Conservation (phyloP, 805 yeast genomes). For the Lachancea quebecensis region DNA sequence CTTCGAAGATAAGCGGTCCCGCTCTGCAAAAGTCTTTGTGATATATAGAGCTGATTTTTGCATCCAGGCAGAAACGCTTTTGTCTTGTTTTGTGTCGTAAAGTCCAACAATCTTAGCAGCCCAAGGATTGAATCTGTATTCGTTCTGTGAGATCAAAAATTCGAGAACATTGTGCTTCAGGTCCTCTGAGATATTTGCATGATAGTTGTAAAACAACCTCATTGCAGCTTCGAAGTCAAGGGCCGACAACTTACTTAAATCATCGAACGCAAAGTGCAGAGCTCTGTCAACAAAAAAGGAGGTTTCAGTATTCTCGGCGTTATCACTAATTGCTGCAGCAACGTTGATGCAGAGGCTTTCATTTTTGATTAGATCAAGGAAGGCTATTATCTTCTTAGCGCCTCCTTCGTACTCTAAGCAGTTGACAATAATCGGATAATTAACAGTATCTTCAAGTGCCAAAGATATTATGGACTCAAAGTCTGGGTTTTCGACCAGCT, state of each 20-base stretch:
- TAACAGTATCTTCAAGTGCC: slow-evolving; percentile 2
- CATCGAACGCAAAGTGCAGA: slow-evolving; percentile 7
- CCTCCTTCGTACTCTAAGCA: slow-evolving; percentile 7
- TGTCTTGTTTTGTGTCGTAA: slow-evolving; percentile 13
- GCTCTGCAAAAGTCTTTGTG: slow-evolving; percentile 59
- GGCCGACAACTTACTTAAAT: slow-evolving; percentile 2
- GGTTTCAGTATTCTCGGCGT: slow-evolving; percentile 3
- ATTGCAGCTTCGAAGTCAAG: slow-evolving; percentile 10
- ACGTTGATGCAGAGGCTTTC: slow-evolving; percentile 22
- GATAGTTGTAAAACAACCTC: slow-evolving; percentile 9
- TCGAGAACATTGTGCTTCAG: slow-evolving; percentile 22
- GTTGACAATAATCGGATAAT: slow-evolving; percentile 8
- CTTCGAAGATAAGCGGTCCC: slow-evolving; percentile 19
- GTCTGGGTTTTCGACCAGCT: too few relatives aligned
- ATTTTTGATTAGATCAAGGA: slow-evolving; percentile 8
- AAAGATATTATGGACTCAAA: too few relatives aligned
- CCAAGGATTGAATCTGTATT: slow-evolving; percentile 28
- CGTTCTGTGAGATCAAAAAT: slow-evolving; percentile 22
- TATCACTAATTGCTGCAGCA: slow-evolving; percentile 11
- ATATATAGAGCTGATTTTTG: slow-evolving; percentile 51
- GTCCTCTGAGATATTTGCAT: slow-evolving; percentile 12
- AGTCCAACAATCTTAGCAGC: slow-evolving; percentile 23
- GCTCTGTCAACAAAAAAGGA: slow-evolving; percentile 15
- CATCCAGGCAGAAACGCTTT: slow-evolving; percentile 40
- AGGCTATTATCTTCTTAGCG: slow-evolving; percentile 8